Evolutionary conservation across 768 basidiomycete genomes (phyloP).

Genomic region (Boletus tylopilopsis): DNA sequence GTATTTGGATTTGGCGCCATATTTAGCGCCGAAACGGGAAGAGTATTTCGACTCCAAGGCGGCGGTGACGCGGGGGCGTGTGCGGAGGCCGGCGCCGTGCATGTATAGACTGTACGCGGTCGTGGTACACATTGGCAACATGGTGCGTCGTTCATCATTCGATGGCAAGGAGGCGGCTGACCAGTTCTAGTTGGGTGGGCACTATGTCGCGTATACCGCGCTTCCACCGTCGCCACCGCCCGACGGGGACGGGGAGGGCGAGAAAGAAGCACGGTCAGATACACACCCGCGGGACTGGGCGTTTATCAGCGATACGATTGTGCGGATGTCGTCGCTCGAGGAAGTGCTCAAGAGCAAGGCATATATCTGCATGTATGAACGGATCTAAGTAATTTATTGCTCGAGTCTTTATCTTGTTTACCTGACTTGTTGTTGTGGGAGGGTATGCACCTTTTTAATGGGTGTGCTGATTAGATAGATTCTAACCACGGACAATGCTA

Average conservation of each 20-base stretch:
- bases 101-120: slow-evolving; percentile 76
- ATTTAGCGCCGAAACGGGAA: slow-evolving; percentile 76
- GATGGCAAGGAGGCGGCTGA: not conserved
- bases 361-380: slow-evolving; percentile 92
- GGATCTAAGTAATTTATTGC: slow-evolving; percentile 41
- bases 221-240: slow-evolving; percentile 43
- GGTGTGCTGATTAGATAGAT: too few relatives aligned
- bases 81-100: slow-evolving; percentile 36
- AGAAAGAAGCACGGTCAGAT: slow-evolving; percentile 8
- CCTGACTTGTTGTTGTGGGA: too few relatives aligned
- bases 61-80: slow-evolving; percentile 21
- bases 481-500: too few relatives aligned
- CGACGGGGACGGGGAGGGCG: slow-evolving; percentile 11
- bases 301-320: slow-evolving; percentile 86
- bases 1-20: slow-evolving; percentile 78
- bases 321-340: slow-evolving; percentile 75
- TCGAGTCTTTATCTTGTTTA: too few relatives aligned
- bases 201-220: slow-evolving; percentile 84
- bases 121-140: slow-evolving; percentile 83
- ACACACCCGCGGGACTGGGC: slow-evolving; percentile 65
- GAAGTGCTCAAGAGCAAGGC: slow-evolving; percentile 91
- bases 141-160: slow-evolving; percentile 43
- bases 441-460: too few relatives aligned
- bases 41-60: slow-evolving; percentile 54
- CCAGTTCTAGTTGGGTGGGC: slow-evolving; percentile 67